phyloP scores from a whole-genome alignment of 2,329 filamentous ascomycete genomes.

The Tolypocladium ophioglossoides region DNA sequence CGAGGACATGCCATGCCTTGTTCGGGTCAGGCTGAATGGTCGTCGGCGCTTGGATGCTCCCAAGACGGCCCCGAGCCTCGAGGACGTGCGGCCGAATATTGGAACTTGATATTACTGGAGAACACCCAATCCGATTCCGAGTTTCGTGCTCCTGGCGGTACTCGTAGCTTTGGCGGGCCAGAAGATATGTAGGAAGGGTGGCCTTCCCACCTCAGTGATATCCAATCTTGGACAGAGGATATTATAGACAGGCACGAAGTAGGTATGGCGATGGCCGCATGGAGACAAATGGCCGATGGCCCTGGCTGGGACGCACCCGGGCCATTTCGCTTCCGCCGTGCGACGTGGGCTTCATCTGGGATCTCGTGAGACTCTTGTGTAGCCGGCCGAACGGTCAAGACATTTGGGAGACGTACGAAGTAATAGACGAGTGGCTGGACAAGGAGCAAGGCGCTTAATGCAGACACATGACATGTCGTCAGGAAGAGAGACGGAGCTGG shows the following conservation, averaged over 20 bases:
- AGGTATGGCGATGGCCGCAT: background rate
- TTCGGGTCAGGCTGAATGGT: background rate
- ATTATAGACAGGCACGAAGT: too few relatives aligned
- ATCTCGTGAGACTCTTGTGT: background rate
- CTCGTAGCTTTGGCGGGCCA: background rate
- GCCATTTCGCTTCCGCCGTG: slow-evolving; percentile 1
- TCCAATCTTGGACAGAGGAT: background rate
- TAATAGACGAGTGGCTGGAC: background rate
- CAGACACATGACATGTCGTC: background rate
- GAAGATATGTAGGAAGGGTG: background rate
- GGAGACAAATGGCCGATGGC: background rate
- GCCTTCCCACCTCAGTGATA: background rate
- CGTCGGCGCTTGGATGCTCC: background rate
- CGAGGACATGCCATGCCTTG: background rate
- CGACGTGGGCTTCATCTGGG: background rate
- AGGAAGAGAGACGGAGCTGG: background rate
- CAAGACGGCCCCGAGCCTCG: background rate
- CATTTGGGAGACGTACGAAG: background rate
- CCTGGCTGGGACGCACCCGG: background rate
- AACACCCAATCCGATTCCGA: background rate
- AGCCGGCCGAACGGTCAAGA: background rate
- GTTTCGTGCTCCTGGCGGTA: background rate
- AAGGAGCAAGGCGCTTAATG: background rate
- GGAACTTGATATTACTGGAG: background rate
- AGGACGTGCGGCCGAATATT: background rate